Evolutionary conservation across 257 asterid species (phyloP).

Genomic region (Galeopsis tetrahit): DNA sequence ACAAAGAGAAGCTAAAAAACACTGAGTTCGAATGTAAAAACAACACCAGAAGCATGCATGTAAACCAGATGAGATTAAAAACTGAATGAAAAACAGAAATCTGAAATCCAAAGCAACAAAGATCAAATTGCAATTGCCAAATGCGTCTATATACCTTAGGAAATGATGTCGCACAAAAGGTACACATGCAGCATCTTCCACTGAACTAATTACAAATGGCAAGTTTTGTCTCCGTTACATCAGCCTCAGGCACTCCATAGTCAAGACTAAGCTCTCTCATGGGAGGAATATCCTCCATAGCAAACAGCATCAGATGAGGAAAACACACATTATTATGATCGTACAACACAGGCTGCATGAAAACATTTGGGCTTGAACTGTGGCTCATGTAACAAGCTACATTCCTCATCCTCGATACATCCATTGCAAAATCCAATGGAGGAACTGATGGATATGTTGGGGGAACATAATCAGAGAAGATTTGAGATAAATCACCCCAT

Average conservation of each 20-base stretch:
- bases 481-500: slow-evolving; percentile 64
- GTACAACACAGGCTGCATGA: slow-evolving; percentile 72
- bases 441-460: slow-evolving; percentile 53
- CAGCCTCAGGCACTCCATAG: slow-evolving; percentile 71
- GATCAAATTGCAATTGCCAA: neutral
- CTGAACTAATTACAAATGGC: slow-evolving; percentile 58
- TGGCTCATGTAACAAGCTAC: slow-evolving; percentile 66
- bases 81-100: neutral
- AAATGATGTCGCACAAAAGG: slow-evolving; percentile 27
- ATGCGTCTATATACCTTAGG: slow-evolving; percentile 43
- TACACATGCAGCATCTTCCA: slow-evolving; percentile 23
- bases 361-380: slow-evolving; percentile 58
- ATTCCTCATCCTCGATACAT: slow-evolving; percentile 66
- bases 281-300: slow-evolving; percentile 88
- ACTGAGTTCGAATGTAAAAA: neutral
- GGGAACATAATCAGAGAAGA: slow-evolving; percentile 49
- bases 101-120: slow-evolving; percentile 1
- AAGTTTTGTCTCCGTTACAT: slow-evolving; percentile 69
- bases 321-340: slow-evolving; percentile 71
- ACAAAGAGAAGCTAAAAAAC: neutral
- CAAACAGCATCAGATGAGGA: slow-evolving; percentile 87
- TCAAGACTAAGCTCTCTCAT: slow-evolving; percentile 80
- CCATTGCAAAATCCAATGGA: slow-evolving; percentile 69
- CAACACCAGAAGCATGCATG: neutral
- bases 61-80: neutral